Percentiles rank a stretch among this genome's conserved stretches.
Conservation (phyloP, 1,284 basidiomycete species). For the Pseudomicrostroma phylloplanum region DNA sequence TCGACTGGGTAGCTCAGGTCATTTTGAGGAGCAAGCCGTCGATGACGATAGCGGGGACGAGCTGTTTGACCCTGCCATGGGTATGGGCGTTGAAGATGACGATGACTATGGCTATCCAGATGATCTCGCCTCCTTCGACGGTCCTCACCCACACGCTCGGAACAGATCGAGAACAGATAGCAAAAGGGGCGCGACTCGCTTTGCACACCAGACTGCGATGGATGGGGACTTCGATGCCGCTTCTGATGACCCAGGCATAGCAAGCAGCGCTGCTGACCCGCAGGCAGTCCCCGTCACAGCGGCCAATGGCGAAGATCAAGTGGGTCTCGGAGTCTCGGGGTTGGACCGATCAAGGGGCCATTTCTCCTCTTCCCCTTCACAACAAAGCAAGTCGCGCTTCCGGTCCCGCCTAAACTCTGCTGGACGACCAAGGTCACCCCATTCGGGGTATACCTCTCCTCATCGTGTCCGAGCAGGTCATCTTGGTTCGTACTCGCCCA, state of each 20-base stretch:
- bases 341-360: neutral
- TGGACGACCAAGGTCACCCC: neutral
- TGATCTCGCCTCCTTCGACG: neutral
- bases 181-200: neutral
- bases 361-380: neutral
- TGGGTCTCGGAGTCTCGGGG: neutral
- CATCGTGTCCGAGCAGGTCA: neutral
- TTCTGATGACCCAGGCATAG: neutral
- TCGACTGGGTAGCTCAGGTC: too few relatives aligned
- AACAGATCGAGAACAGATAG: neutral
- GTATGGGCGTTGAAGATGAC: conserved; percentile 2
- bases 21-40: neutral
- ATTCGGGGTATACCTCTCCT: neutral
- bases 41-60: neutral
- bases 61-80: conserved; percentile 6
- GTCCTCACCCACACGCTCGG: neutral
- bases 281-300: too few relatives aligned
- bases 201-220: neutral
- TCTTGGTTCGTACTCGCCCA: neutral
- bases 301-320: neutral
- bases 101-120: conserved; percentile 1
- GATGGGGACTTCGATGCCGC: neutral
- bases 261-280: too few relatives aligned
- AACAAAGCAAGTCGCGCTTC: neutral
- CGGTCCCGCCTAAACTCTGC: neutral